Percentiles rank a stretch among this genome's conserved stretches.
Conservation (phyloP, 169 alveolate species). For the Eimeria acervulina region DNA sequence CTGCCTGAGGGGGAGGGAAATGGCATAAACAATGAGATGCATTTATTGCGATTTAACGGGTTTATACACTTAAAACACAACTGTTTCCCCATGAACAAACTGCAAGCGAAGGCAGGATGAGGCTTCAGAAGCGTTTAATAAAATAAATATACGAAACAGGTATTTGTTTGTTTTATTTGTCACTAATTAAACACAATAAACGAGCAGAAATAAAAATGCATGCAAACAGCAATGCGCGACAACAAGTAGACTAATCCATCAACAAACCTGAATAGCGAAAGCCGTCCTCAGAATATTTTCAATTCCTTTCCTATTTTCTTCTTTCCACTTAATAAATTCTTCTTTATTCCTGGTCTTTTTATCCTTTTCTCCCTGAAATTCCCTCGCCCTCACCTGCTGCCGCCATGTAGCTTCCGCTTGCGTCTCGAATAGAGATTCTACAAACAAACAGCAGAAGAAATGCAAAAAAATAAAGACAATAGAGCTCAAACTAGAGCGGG, state of each 20-base stretch:
- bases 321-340: conserved; percentile 30
- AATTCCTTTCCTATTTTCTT: neutral
- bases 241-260: no score
- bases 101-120: no score
- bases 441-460: no score
- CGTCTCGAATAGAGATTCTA: conserved; percentile 16
- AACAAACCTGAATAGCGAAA: conserved; percentile 10
- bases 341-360: neutral
- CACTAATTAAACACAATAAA: no score
- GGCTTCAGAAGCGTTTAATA: no score
- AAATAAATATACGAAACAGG: no score
- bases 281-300: conserved; percentile 8
- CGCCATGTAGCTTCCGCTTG: conserved; percentile 38
- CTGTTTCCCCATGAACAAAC: no score
- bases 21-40: neutral
- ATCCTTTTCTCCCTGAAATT: conserved; percentile 25
- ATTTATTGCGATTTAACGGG: neutral
- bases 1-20: neutral
- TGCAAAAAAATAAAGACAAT: no score
- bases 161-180: no score
- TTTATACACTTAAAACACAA: no score
- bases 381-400: conserved; percentile 31
- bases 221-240: no score
- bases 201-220: no score
- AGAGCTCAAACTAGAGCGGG: neutral